Evolutionary conservation across 169 alveolate genomes (phyloP).

Genomic region (Cryptosporidium xiaoi): DNA sequence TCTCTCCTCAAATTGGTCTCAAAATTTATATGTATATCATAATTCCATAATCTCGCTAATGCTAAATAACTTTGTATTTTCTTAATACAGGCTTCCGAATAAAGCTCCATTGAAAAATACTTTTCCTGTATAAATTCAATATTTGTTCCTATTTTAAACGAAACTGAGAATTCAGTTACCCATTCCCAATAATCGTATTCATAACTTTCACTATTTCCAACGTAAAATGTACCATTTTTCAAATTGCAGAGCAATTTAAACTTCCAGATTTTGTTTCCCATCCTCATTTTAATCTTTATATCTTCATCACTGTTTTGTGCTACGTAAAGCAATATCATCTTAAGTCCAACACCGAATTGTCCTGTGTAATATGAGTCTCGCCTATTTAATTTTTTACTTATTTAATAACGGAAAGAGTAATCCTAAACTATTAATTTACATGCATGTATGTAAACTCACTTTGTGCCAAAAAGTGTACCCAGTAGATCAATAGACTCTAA

Average conservation of each 20-base stretch:
- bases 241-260: slow-evolving; percentile 40
- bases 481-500: slow-evolving; percentile 60
- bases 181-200: slow-evolving; percentile 37
- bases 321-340: slow-evolving; percentile 68
- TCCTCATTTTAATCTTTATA: slow-evolving; percentile 61
- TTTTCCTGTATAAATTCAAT: slow-evolving; percentile 39
- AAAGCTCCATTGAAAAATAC: slow-evolving; percentile 50
- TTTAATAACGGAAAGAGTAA: not conserved
- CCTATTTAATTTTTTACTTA: slow-evolving; percentile 48
- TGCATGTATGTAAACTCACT: slow-evolving; percentile 14
- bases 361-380: slow-evolving; percentile 67
- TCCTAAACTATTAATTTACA: no score
- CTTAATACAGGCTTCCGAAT: slow-evolving; percentile 3
- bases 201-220: slow-evolving; percentile 55
- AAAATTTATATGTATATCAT: slow-evolving; percentile 12
- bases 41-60: slow-evolving; percentile 45
- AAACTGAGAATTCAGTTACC: slow-evolving; percentile 68
- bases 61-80: slow-evolving; percentile 38
- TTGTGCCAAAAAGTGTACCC: slow-evolving; percentile 71
- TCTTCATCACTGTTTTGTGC: slow-evolving; percentile 43
- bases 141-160: slow-evolving; percentile 6
- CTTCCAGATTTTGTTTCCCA: slow-evolving; percentile 54
- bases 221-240: slow-evolving; percentile 56
- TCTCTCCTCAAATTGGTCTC: slow-evolving; percentile 11
- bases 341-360: slow-evolving; percentile 73